Percentiles rank a stretch among this genome's conserved stretches.
Evolutionary conservation across 108 stramenopile species (phyloP).

Genomic region (Schizochytrium sp.): DNA sequence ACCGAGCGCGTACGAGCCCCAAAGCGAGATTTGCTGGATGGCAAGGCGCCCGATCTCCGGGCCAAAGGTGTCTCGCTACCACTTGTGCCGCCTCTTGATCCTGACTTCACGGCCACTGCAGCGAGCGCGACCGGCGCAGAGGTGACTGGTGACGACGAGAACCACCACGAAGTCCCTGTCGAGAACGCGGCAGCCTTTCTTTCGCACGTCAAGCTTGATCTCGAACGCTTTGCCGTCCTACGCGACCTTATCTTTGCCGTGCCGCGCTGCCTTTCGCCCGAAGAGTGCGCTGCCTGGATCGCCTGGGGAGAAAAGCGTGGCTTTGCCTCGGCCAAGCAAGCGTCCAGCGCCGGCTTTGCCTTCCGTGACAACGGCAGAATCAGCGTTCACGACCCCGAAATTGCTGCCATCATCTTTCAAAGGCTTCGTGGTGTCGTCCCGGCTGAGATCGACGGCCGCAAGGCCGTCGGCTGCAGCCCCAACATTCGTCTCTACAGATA

Average conservation of each 20-base stretch:
- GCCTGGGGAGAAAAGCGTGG: slow-evolving; percentile 47
- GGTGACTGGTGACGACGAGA: neutral
- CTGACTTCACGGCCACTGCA: neutral
- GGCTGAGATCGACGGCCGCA: slow-evolving; percentile 27
- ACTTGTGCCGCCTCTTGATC: neutral
- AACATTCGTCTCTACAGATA: slow-evolving; percentile 78
- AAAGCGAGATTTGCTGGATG: neutral
- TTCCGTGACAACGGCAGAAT: slow-evolving; percentile 62
- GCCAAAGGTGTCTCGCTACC: neutral
- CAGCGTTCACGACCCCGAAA: slow-evolving; percentile 21
- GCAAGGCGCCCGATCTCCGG: neutral
- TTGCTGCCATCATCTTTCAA: slow-evolving; percentile 29
- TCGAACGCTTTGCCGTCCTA: neutral
- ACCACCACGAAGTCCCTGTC: neutral
- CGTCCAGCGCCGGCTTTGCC: slow-evolving; percentile 57
- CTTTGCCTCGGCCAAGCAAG: slow-evolving; percentile 54
- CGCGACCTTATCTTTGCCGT: neutral
- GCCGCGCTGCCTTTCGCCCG: slow-evolving; percentile 27
- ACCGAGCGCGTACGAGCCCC: neutral
- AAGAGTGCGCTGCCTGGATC: slow-evolving; percentile 74
- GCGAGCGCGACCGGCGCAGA: neutral
- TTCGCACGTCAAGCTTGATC: neutral
- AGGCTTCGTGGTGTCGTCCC: slow-evolving; percentile 24
- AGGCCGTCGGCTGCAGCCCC: slow-evolving; percentile 63
- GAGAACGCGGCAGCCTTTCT: neutral